Evolutionary conservation across 441 rosid genomes (phyloP), one percentile per base, ranked within the genome.

Genomic region (Erodium trifolium): DNA sequence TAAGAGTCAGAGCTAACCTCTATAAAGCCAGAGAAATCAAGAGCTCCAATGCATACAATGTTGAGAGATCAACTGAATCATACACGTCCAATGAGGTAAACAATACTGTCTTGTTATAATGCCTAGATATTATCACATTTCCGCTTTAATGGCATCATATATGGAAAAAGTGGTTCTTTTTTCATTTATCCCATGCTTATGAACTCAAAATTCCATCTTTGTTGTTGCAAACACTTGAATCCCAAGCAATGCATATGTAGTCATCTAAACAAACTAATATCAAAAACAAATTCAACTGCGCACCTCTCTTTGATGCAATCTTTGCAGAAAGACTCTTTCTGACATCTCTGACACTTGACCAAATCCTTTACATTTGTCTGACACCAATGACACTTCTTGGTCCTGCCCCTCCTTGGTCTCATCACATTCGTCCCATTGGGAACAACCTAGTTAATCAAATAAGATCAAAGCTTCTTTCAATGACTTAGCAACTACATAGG

Each of bases 371-470:
- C 78, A 45, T 82, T 86, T 64, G 82, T 86, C 80, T 84, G 83
- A 79, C 99, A 92, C 96, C 89, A 86, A 69, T 94, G 99, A 31
- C 99, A 94, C 72, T 78, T 84, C 86, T 81, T 88, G 82, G 85
- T 86, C 81, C 81, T 82, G 66, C 82, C 84, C 75, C 79, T 82
- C 80, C 82, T 83, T 66, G 82, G 77, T 81, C 72, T 84, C 79
- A 80, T 81, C 73, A 77, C 70, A 72, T 82, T 77, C 69, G 78
- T 87, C 82, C 82, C 87, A 75, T 72, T 85, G 17, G 91, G 96
- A 70, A 88, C 72, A 72, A 78, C 87, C 97, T 87, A 51, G 2
- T 23, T 23, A 23, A 0, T 23, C 27, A 23, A 23, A 23, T 23
- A 23, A 23, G 27, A 23, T 23, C 27, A 23, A 23, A 23, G 27